A percentile compares a stretch with the other conserved stretches of the same genome.
Evolutionary conservation across 352 stramenopile species (phyloP).

Genomic region (Phytophthora hibernalis): DNA sequence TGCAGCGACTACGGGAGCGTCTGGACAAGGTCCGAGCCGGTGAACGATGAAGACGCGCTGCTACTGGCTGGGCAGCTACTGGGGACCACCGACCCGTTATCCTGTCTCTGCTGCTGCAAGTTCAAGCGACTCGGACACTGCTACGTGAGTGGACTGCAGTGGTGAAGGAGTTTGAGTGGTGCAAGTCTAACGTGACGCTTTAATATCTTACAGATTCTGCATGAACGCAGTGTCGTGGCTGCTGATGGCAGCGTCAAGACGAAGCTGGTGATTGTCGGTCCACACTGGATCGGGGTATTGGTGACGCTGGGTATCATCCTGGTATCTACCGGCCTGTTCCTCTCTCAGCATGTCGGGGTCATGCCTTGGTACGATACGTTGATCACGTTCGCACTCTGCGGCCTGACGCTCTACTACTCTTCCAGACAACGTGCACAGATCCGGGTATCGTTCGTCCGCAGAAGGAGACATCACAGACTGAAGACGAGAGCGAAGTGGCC

Average conservation of each 20-base stretch:
- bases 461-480: conserved; percentile 24
- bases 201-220: conserved; percentile 53
- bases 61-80: conserved; percentile 26
- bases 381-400: conserved; percentile 64
- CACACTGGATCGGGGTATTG: conserved; percentile 84
- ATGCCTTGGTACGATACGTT: conserved; percentile 67
- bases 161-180: neutral
- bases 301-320: conserved; percentile 74
- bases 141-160: conserved; percentile 33
- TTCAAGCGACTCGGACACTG: conserved; percentile 58
- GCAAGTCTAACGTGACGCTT: conserved; percentile 21
- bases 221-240: conserved; percentile 43
- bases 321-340: conserved; percentile 62
- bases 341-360: conserved; percentile 56
- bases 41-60: conserved; percentile 37
- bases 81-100: conserved; percentile 55
- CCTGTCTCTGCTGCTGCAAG: conserved; percentile 68
- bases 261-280: conserved; percentile 65
- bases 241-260: conserved; percentile 36
- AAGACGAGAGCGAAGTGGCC: conserved; percentile 27
- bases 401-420: conserved; percentile 74
- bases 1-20: conserved; percentile 30
- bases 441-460: conserved; percentile 66
- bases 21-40: conserved; percentile 27
- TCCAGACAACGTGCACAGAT: conserved; percentile 74